These are phyloP conservation scores for Phtheirospermum japonicum DNA, from an alignment of 257 asterid species.

Conservation along the genomic window DNA sequence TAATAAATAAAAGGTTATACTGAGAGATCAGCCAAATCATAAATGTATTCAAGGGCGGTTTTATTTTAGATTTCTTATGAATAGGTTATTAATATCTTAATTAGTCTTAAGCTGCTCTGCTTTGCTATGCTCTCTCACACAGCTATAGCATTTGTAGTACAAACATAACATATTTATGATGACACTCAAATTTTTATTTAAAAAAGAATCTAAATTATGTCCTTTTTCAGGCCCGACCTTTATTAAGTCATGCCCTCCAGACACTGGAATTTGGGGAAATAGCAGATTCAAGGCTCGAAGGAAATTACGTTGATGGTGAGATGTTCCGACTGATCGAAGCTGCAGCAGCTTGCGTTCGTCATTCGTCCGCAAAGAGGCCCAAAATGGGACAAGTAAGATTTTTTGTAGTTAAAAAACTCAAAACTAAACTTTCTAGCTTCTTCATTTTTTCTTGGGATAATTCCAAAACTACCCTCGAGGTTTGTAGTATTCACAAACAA, in stretches of 20 bases:
- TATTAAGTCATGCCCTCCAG: constrained; percentile 65
- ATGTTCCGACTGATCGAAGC: constrained; percentile 74
- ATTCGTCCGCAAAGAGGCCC: constrained; percentile 83
- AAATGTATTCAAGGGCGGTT: no score
- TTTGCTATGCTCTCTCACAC: no score
- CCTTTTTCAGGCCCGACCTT: constrained; percentile 77
- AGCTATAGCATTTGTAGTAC: background rate
- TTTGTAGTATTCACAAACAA: background rate
- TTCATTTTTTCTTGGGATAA: background rate
- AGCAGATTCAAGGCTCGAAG: constrained; percentile 75
- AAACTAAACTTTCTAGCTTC: background rate
- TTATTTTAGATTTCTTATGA: background rate
- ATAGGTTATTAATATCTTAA: background rate
- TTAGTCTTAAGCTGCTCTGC: background rate
- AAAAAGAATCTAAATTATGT: constrained; percentile 15
- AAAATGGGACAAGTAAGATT: constrained; percentile 81
- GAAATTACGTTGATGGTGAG: constrained; percentile 52
- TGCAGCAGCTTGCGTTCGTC: constrained; percentile 95
- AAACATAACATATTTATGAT: no score
- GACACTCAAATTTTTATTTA: no score
- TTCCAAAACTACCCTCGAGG: no score
- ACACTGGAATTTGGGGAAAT: constrained; percentile 50
- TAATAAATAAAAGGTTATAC: no score
- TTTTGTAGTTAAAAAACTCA: background rate
- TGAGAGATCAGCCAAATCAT: no score